phyloP scores from a whole-genome alignment of 2,329 filamentous ascomycete genomes.

The Decorospora gaudefroyi region DNA sequence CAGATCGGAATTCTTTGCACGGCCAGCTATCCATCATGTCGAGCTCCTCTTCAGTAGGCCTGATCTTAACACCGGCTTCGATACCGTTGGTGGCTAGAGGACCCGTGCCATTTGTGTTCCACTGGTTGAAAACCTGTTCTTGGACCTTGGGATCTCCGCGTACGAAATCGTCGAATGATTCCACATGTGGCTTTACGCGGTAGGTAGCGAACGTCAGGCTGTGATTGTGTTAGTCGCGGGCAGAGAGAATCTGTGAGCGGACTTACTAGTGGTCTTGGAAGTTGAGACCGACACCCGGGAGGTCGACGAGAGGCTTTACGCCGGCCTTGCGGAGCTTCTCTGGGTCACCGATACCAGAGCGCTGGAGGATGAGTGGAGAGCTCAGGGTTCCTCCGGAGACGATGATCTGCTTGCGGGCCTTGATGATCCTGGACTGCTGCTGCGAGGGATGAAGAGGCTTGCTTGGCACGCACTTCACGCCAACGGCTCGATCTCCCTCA shows the following conservation, averaged over 20 bases:
- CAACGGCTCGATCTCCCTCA: constrained; percentile 72
- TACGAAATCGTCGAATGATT: constrained; percentile 80
- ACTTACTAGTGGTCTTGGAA: constrained; percentile 72
- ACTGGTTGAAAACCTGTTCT: constrained; percentile 74
- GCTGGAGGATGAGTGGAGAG: constrained; percentile 74
- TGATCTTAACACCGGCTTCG: constrained; percentile 77
- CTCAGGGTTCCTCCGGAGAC: constrained; percentile 73
- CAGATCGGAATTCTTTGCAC: constrained; percentile 71
- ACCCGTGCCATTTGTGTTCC: constrained; percentile 78
- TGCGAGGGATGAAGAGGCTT: constrained; percentile 67
- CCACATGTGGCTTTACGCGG: constrained; percentile 73
- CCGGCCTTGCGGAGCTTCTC: constrained; percentile 71
- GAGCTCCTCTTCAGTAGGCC: constrained; percentile 70
- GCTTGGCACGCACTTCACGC: constrained; percentile 69
- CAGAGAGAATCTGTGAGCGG: constrained; percentile 9
- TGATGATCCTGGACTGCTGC: constrained; percentile 61
- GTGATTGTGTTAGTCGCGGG: constrained; percentile 1
- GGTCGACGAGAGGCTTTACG: constrained; percentile 69
- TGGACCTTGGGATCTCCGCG: constrained; percentile 74
- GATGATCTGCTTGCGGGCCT: constrained; percentile 73
- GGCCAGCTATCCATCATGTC: constrained; percentile 73
- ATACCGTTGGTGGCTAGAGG: constrained; percentile 79
- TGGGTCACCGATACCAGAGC: constrained; percentile 73
- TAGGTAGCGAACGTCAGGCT: constrained; percentile 69
- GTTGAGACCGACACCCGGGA: constrained; percentile 74